phyloP scores from a whole-genome alignment of 768 basidiomycete species.

The Artomyces pyxidatus region DNA sequence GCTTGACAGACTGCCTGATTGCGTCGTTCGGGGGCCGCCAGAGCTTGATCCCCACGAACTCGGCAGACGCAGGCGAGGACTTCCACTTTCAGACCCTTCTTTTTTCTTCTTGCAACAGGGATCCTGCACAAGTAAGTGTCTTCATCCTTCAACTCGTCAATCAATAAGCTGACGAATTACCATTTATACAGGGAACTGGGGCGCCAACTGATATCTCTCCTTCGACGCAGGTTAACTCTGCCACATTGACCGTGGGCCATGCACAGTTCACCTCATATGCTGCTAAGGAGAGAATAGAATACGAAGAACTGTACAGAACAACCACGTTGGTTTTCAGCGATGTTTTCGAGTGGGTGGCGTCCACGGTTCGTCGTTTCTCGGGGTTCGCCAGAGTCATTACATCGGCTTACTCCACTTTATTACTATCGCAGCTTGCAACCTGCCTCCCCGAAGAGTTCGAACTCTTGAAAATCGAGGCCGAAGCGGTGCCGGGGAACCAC shows the following conservation, averaged over 20 bases:
- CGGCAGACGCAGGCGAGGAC: not conserved
- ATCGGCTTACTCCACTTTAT: too few relatives aligned
- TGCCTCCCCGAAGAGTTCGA: not conserved
- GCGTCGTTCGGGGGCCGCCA: not conserved
- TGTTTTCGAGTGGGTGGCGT: not conserved
- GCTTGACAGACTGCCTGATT: not conserved
- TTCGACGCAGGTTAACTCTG: not conserved
- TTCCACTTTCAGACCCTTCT: not conserved
- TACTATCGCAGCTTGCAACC: too few relatives aligned
- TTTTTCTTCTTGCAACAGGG: not conserved
- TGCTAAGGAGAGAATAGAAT: not conserved
- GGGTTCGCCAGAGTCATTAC: too few relatives aligned
- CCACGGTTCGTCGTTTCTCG: conserved; percentile 5
- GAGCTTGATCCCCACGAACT: too few relatives aligned
- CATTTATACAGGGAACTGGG: not conserved
- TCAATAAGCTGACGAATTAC: not conserved
- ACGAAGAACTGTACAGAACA: conserved; percentile 18
- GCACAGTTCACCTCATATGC: not conserved
- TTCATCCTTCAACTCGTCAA: not conserved
- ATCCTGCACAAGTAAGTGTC: not conserved
- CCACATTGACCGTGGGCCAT: not conserved
- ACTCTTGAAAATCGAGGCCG: not conserved
- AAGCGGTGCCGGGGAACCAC: not conserved
- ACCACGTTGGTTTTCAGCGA: not conserved
- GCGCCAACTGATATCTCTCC: not conserved